Evolutionary conservation across 768 basidiomycete genomes (phyloP), one percentile per base, ranked within the genome.

Genomic region (Pulveroboletus ravenelii): DNA sequence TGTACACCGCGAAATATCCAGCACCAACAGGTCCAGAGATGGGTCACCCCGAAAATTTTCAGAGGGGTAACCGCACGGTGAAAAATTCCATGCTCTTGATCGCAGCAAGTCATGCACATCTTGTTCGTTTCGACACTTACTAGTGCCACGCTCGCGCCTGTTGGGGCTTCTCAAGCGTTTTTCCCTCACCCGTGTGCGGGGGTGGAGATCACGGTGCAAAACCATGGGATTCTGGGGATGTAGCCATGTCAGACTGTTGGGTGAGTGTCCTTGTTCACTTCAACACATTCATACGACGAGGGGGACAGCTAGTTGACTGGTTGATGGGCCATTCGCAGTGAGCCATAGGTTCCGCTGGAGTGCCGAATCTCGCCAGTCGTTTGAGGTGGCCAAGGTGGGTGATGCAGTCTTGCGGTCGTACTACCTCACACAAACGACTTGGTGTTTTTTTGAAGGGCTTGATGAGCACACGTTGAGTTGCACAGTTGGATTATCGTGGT

Each of bases 241-340:
- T 25, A 43, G 52, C 45, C 53, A 39, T 35, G 52, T 61, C 53
- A 65, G 10, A 54, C 54, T 40, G 45, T 47, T 35, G 43, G 27
- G 65, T 61, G 65, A 65, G 64, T 62, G 65, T 63, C 61, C 67
- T 65, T 63, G 44, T 55, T 65, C 63, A 65, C 60, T 65, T 60
- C 35, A 53, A 53, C 49, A 51, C 52, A 53, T 54, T 56, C 58
- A 66, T 55, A 46, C 40, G 54, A 34, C n/a, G 45, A 23, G 50
- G 62, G 63, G 64, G 51, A 61, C 54, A 61, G 52, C 42, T 48
- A 12, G 47, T 47, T 39, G 45, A 43, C 39, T 45, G 3, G 45
- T 50, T 42, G 45, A 45, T 31, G 34, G 45, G 48, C 35, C 14
- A 25, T 45, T 52, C 18, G 49, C 39, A 20, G 17, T 40, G 47